These are phyloP conservation scores for Spathaspora boniae DNA, from an alignment of 805 yeast species.

Conservation along the genomic window DNA sequence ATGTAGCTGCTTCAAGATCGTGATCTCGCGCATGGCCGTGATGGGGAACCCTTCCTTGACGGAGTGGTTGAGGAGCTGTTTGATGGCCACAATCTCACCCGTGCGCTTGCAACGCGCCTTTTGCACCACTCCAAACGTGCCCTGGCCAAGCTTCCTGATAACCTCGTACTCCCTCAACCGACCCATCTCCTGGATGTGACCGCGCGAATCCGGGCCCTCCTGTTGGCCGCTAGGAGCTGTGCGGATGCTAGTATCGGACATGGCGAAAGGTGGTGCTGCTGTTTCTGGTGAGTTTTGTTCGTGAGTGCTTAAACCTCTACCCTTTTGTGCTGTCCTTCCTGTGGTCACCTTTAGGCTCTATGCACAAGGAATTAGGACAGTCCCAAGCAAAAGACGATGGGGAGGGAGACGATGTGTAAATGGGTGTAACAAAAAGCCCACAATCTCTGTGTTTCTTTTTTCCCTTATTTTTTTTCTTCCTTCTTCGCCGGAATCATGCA, in stretches of 20 bases:
- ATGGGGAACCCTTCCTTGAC: constrained; percentile 85
- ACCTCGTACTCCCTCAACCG: constrained; percentile 28
- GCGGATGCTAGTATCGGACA: neutral
- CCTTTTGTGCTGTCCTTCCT: too few species aligned
- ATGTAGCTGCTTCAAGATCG: constrained; percentile 65
- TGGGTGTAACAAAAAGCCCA: too few species aligned
- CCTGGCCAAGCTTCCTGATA: constrained; percentile 40
- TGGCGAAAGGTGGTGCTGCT: neutral
- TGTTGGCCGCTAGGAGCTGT: too few species aligned
- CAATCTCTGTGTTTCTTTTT: too few species aligned
- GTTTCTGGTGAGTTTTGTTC: neutral
- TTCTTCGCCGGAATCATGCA: too few species aligned
- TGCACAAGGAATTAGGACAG: too few species aligned
- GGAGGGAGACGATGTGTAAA: too few species aligned
- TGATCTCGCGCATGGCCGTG: constrained; percentile 90
- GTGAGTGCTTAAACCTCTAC: too few species aligned
- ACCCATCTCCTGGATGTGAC: constrained; percentile 22
- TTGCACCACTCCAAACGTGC: constrained; percentile 69
- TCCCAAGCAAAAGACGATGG: too few species aligned
- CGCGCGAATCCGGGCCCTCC: constrained; percentile 2
- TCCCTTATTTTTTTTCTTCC: too few species aligned
- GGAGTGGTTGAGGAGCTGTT: constrained; percentile 74
- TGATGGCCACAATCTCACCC: constrained; percentile 73
- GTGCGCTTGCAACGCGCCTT: constrained; percentile 63
- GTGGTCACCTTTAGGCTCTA: too few species aligned